These are phyloP conservation scores for Hyaloscypha finlandica DNA, from an alignment of 495 filamentous ascomycete species.

Conservation along the genomic window DNA sequence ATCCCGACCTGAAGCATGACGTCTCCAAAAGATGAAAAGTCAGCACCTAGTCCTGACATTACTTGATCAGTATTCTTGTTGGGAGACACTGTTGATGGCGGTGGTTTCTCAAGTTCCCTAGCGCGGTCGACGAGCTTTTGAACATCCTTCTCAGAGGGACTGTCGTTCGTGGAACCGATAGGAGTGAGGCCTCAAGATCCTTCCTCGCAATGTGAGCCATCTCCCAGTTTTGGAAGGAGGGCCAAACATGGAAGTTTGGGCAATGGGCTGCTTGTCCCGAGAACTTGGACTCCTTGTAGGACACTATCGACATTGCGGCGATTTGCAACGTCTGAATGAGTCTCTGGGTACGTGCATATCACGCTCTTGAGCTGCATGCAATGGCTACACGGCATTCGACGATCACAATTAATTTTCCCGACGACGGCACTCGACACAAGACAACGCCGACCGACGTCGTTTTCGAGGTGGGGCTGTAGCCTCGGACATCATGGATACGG, in stretches of 20 bases:
- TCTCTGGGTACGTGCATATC: slow-evolving; percentile 5
- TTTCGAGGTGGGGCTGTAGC: slow-evolving; percentile 30
- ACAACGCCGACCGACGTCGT: slow-evolving; percentile 41
- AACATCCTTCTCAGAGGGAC: not conserved
- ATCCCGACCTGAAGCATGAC: slow-evolving; percentile 1
- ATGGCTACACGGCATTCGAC: slow-evolving; percentile 39
- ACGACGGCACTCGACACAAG: slow-evolving; percentile 44
- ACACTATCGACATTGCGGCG: not conserved
- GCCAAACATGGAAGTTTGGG: slow-evolving; percentile 1
- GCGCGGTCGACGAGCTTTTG: not conserved
- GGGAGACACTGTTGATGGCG: not conserved
- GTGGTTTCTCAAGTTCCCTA: not conserved
- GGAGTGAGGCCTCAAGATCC: not conserved
- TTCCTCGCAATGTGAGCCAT: not conserved
- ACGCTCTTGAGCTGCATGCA: slow-evolving; percentile 3
- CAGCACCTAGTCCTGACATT: not conserved
- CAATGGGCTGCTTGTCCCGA: not conserved
- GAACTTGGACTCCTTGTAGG: not conserved
- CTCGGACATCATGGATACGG: slow-evolving; percentile 1
- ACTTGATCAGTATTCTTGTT: not conserved
- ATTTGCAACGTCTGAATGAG: not conserved
- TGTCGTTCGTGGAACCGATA: not conserved
- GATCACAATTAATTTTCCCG: slow-evolving; percentile 48
- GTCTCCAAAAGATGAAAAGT: slow-evolving; percentile 3
- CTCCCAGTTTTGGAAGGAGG: not conserved